These are phyloP conservation scores for Phialophora verrucosa DNA, from an alignment of 2,329 filamentous ascomycete species.

Conservation along the genomic window DNA sequence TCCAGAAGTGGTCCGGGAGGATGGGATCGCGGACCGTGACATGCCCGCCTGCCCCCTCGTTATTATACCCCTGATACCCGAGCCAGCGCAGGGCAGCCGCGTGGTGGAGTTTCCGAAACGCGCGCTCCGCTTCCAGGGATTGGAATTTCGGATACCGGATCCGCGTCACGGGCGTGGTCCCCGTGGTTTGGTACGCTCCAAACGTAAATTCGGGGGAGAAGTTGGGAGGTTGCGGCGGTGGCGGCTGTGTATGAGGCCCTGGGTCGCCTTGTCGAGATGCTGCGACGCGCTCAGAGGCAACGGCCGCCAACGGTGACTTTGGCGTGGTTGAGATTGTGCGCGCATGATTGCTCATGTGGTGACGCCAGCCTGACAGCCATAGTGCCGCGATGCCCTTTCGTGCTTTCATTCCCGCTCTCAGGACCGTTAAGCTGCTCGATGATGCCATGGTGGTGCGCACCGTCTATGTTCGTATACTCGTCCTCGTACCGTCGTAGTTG, in stretches of 20 bases:
- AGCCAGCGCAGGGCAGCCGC: conserved; percentile 47
- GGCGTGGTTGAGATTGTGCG: conserved; percentile 8
- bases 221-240: conserved; percentile 13
- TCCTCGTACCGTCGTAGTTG: too few relatives aligned
- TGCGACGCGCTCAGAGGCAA: not conserved
- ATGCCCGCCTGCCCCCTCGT: conserved; percentile 46
- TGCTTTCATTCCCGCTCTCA: not conserved
- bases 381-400: not conserved
- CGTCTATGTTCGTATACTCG: too few relatives aligned
- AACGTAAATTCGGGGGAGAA: conserved; percentile 26
- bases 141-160: conserved; percentile 36
- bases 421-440: not conserved
- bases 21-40: conserved; percentile 51
- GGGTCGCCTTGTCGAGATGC: not conserved
- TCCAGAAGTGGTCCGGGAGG: conserved; percentile 44
- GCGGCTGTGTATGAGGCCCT: conserved; percentile 7
- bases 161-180: conserved; percentile 29
- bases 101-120: conserved; percentile 44
- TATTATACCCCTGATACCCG: conserved; percentile 40
- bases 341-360: too few relatives aligned
- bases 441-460: not conserved
- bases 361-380: not conserved
- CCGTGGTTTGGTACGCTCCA: conserved; percentile 28
- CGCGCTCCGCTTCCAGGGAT: conserved; percentile 34
- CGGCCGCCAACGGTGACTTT: not conserved